Conservation (phyloP, 2,329 filamentous ascomycete species). For the Aphanocladium album region DNA sequence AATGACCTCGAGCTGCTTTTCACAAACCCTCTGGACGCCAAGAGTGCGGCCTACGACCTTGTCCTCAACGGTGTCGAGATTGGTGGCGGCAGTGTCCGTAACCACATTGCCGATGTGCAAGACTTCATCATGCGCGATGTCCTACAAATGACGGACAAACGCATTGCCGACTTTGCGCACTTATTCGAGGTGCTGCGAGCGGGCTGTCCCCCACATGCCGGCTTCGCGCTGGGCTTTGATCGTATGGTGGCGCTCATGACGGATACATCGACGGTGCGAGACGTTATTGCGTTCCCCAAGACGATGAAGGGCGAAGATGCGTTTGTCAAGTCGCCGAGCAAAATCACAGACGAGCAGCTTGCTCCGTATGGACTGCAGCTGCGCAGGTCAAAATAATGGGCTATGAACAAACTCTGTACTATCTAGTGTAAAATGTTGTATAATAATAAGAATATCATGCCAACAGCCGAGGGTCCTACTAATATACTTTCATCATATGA, state of each 20-base stretch:
- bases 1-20: slow-evolving; percentile 70
- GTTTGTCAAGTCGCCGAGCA: slow-evolving; percentile 72
- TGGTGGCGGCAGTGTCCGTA: slow-evolving; percentile 87
- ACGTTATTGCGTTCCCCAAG: slow-evolving; percentile 98
- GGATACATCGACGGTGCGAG: slow-evolving; percentile 70
- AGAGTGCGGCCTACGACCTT: slow-evolving; percentile 90
- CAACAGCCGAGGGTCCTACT: neutral
- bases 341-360: slow-evolving; percentile 54
- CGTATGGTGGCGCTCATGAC: slow-evolving; percentile 76
- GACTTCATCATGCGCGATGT: slow-evolving; percentile 80
- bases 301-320: slow-evolving; percentile 83
- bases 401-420: neutral
- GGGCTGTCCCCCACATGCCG: slow-evolving; percentile 92
- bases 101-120: slow-evolving; percentile 79
- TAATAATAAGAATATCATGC: neutral
- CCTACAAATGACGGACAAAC: slow-evolving; percentile 66
- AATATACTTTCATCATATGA: no score
- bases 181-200: slow-evolving; percentile 74
- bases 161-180: slow-evolving; percentile 78
- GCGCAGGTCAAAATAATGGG: neutral
- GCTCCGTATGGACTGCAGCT: slow-evolving; percentile 42
- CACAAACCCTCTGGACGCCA: slow-evolving; percentile 64
- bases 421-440: neutral
- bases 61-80: slow-evolving; percentile 94
- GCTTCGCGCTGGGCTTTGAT: slow-evolving; percentile 90